Conservation (phyloP, 2,329 filamentous ascomycete genomes). For the Colletotrichum sublineola region DNA sequence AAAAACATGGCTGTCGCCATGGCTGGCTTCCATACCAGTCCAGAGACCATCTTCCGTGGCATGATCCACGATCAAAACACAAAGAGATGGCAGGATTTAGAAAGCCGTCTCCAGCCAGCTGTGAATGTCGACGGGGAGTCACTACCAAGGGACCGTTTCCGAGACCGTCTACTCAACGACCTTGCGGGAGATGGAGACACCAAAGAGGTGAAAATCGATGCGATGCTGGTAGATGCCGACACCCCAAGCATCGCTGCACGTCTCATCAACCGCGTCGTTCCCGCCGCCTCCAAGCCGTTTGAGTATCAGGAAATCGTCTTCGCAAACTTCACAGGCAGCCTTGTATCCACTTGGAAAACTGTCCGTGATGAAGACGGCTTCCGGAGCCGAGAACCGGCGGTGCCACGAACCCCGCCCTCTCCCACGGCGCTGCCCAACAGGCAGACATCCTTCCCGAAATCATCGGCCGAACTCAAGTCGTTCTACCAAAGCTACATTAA, state of each 20-base stretch:
- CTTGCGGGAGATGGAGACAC: neutral
- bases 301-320: conserved; percentile 24
- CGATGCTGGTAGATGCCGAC: neutral
- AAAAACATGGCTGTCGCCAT: neutral
- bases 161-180: neutral
- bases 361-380: conserved; percentile 18
- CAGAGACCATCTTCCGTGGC: neutral
- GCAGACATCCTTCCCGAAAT: neutral
- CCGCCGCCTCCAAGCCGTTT: neutral
- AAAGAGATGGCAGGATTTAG: neutral
- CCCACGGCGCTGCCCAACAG: neutral
- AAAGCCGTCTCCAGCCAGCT: neutral
- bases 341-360: conserved; percentile 10
- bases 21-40: neutral
- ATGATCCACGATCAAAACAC: conserved; percentile 5
- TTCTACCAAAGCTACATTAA: conserved; percentile 49
- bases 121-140: neutral
- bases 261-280: conserved; percentile 1
- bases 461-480: neutral
- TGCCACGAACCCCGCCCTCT: neutral
- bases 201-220: conserved; percentile 8
- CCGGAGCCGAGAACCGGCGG: neutral
- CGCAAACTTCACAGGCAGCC: conserved; percentile 5
- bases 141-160: neutral
- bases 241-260: conserved; percentile 3